These are phyloP conservation scores for Coniferiporia sulphurascens DNA, from an alignment of 1,284 basidiomycete genomes.

Conservation along the genomic window DNA sequence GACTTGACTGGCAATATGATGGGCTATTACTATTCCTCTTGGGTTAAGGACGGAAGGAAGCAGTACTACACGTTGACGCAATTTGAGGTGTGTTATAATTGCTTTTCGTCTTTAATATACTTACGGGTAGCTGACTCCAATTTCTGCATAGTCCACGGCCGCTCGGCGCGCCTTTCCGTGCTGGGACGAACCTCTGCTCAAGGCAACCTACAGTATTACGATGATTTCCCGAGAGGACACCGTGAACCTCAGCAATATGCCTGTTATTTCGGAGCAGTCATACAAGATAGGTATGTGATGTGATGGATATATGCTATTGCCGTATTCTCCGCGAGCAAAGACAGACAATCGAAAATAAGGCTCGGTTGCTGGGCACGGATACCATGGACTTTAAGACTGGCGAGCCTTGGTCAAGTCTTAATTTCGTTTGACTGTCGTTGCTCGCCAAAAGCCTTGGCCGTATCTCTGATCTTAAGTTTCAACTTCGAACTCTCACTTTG, in stretches of 20 bases:
- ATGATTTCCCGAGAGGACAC: constrained; percentile 80
- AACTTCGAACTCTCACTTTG: neutral
- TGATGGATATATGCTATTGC: neutral
- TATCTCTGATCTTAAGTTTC: neutral
- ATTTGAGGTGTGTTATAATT: constrained; percentile 50
- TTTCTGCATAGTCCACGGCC: constrained; percentile 68
- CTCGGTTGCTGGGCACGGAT: neutral
- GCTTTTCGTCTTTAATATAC: neutral
- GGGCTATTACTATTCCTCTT: constrained; percentile 65
- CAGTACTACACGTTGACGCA: constrained; percentile 79
- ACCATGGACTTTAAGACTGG: neutral
- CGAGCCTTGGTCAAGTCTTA: neutral
- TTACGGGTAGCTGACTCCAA: neutral
- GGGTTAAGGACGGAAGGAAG: constrained; percentile 51
- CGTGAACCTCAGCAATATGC: constrained; percentile 86
- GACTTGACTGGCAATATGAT: constrained; percentile 65
- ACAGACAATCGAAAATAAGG: neutral
- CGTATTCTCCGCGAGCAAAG: neutral
- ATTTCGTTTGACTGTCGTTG: neutral
- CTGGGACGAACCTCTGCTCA: constrained; percentile 94
- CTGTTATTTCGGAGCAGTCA: constrained; percentile 52
- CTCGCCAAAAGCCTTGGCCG: neutral
- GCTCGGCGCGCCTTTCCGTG: constrained; percentile 81
- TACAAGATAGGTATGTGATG: constrained; percentile 25
- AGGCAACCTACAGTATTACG: constrained; percentile 81